Conservation (phyloP, 106 monocot species). For the Acorus calamus region DNA sequence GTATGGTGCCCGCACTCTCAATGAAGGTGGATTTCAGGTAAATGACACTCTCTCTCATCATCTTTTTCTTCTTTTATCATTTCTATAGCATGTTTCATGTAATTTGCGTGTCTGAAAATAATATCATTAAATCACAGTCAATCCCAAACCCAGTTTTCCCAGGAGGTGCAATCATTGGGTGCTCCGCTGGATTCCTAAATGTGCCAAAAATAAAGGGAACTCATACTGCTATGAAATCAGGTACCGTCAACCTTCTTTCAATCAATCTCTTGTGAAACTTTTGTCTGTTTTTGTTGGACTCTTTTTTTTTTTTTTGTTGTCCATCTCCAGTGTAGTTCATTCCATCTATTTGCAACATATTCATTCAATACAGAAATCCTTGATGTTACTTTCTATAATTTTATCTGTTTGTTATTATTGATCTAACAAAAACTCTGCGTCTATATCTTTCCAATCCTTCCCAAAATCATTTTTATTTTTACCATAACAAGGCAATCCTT, state of each 20-base stretch:
- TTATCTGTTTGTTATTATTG: too few species aligned
- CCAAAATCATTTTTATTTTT: too few species aligned
- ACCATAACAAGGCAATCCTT: too few species aligned
- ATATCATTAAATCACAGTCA: constrained; percentile 48
- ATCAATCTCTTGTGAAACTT: not conserved
- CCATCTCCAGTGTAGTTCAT: too few species aligned
- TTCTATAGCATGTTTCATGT: not conserved
- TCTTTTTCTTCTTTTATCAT: not conserved
- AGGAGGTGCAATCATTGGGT: constrained; percentile 95
- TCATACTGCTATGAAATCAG: constrained; percentile 99
- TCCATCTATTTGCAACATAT: too few species aligned
- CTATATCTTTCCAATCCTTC: too few species aligned
- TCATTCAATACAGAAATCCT: too few species aligned
- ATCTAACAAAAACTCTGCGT: too few species aligned
- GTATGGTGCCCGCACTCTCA: constrained; percentile 94
- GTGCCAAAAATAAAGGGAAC: constrained; percentile 99
- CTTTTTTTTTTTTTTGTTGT: not conserved
- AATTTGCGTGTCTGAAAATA: not conserved
- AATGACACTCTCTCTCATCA: not conserved
- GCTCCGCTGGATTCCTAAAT: constrained; percentile 93
- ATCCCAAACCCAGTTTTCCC: constrained; percentile 93
- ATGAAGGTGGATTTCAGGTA: constrained; percentile 99
- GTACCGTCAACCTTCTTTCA: constrained; percentile 19
- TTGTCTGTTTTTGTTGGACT: not conserved
- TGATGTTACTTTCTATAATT: too few species aligned